A percentile compares a stretch with the other conserved stretches of the same genome.
Evolutionary conservation across 257 asterid genomes (phyloP).

Genomic region (Voacanga thouarsii): DNA sequence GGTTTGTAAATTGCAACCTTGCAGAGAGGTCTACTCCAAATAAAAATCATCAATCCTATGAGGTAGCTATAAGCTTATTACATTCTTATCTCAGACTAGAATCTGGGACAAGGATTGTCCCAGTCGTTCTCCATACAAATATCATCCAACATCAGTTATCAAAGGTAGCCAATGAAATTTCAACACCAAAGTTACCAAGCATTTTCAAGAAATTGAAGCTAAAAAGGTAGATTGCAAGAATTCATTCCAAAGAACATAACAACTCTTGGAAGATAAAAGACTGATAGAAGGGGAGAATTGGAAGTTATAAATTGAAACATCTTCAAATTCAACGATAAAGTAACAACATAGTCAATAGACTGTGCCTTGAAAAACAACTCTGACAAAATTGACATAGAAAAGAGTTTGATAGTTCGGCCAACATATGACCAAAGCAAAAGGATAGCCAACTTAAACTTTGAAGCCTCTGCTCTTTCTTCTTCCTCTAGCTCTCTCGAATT

Average conservation of each 20-base stretch:
- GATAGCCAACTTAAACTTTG: constrained; percentile 21
- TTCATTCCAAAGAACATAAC: neutral
- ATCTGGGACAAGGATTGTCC: no score
- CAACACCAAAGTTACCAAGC: no score
- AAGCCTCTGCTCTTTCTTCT: constrained; percentile 37
- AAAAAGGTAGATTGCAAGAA: neutral
- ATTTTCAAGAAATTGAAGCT: no score
- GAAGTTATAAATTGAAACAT: neutral
- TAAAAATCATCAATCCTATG: neutral
- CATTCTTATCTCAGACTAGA: no score
- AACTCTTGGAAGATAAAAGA: neutral
- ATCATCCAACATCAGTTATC: no score
- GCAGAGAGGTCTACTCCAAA: no score
- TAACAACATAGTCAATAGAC: neutral
- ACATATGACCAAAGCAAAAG: neutral
- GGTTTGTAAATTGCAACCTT: no score
- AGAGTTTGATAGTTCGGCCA: neutral
- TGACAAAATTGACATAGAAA: constrained; percentile 5
- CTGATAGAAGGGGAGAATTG: neutral
- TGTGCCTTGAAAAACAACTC: neutral
- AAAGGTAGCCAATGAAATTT: no score
- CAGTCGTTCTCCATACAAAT: no score
- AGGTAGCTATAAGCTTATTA: no score
- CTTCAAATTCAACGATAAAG: constrained; percentile 4
- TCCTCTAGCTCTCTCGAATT: constrained; percentile 36